Base-by-base conservation (phyloP, 1,139 yeast genomes). In the Blastobotrys indianensis region DNA sequence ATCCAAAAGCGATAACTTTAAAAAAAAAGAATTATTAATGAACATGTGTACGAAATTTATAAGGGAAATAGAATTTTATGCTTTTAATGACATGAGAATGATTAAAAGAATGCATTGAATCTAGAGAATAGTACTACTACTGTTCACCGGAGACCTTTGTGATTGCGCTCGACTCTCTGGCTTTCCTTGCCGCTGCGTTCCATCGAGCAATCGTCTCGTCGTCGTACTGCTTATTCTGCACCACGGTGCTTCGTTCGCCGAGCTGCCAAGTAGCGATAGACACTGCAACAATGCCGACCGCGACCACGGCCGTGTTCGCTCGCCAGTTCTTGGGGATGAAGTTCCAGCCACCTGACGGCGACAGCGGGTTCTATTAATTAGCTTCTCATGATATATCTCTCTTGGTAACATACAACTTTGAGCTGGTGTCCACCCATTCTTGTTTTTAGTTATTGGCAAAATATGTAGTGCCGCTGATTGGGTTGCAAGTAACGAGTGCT, bases 321-420 rank as follows among this genome's bases (percentile, higher is more conserved):
- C 59, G 61, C 67, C 69, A 68, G 66, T 70, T 70, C 57, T 61
- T 61, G 32, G 75, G 75, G 37, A 63, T 65, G 50, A 66, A 65
- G 61, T 59, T 69, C 74, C 75, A 70, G 39, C 74, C 74, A 39
- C 73, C 73, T 12, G 70, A 42, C 30, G 70, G 70, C 41, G 69
- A 62, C 61, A 67, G 62, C 9, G 66, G 64, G 47, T 63, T 61
- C 55, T 59, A 41, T 29, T 29, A 25, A 6, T 25, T 13, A 10
- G 33, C 20, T 38, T 11, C 15, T 33, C 6, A 20, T 4, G 25
- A 20, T 4, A 4, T 15, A 7, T 15, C 15, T 16, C 37, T 33
- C 15, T 5, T 31, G 13, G n/a, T 11, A 6, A 30, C 50, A 7
- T 44, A 47, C 50, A 13, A 37, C 38, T 39, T 44, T 35, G 12